These are phyloP conservation scores for Aspergillus pseudoterreus DNA, from an alignment of 2,329 filamentous ascomycete genomes.

Conservation along the genomic window DNA sequence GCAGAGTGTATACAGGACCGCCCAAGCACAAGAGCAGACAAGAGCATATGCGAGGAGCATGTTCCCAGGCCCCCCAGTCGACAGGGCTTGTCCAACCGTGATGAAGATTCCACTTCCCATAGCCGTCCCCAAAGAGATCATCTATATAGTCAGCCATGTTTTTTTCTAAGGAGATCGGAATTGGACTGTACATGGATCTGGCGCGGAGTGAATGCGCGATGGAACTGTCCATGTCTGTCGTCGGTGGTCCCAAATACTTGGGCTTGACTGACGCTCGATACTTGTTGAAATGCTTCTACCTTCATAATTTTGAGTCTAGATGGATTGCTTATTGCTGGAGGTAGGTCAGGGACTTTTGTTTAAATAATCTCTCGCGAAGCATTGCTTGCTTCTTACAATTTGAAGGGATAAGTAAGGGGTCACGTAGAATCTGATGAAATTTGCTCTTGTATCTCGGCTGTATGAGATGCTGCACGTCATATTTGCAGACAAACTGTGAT, in stretches of 20 bases:
- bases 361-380: too few relatives aligned
- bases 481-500: too few relatives aligned
- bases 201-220: neutral
- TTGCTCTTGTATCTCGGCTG: too few relatives aligned
- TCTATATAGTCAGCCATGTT: neutral
- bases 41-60: conserved; percentile 32
- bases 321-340: neutral
- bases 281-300: neutral
- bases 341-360: too few relatives aligned
- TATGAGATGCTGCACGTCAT: too few relatives aligned
- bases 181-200: neutral
- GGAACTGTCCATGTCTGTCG: neutral
- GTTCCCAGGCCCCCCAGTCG: conserved; percentile 27
- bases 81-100: conserved; percentile 19
- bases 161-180: neutral
- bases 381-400: too few relatives aligned
- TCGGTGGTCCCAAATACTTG: neutral
- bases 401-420: too few relatives aligned
- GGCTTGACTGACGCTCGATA: neutral
- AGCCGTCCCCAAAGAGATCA: neutral
- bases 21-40: conserved; percentile 29
- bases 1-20: conserved; percentile 28
- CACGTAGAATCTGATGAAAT: too few relatives aligned
- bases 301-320: neutral
- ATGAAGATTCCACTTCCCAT: conserved; percentile 19